Conservation (phyloP, 2,329 filamentous ascomycete species). For the Beauveria australis region DNA sequence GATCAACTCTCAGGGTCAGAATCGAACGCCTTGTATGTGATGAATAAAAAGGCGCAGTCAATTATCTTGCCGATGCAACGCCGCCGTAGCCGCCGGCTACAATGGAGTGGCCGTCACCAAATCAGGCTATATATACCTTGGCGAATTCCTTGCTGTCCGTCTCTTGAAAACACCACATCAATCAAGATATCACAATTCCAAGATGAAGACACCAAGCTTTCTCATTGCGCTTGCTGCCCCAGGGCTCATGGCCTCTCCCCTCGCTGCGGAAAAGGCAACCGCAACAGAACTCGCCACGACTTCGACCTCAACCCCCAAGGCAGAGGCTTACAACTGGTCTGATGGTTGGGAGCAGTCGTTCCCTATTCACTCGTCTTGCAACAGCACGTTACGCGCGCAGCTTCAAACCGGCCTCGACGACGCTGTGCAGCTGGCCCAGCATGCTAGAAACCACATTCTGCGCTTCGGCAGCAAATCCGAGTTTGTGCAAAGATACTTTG, state of each 20-base stretch:
- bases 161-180: background rate
- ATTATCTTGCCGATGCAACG: no score
- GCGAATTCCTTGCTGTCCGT: no score
- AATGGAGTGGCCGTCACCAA: no score
- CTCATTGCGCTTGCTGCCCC: background rate
- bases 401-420: slow-evolving; percentile 50
- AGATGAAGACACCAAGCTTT: background rate
- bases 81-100: no score
- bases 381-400: slow-evolving; percentile 50
- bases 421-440: slow-evolving; percentile 46
- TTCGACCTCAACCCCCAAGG: slow-evolving; percentile 15
- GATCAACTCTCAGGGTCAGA: background rate
- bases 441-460: slow-evolving; percentile 56
- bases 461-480: slow-evolving; percentile 48
- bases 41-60: no score
- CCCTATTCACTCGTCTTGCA: slow-evolving; percentile 58
- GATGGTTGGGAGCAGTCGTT: slow-evolving; percentile 26
- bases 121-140: no score
- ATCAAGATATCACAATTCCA: background rate
- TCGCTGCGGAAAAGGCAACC: slow-evolving; percentile 3
- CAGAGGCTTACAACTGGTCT: slow-evolving; percentile 24
- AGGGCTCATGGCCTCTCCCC: background rate
- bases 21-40: background rate
- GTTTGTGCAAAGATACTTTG: slow-evolving; percentile 60
- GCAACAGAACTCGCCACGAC: slow-evolving; percentile 14